These are phyloP conservation scores for Phoma sp. DNA, from an alignment of 2,329 filamentous ascomycete genomes.

Conservation along the genomic window DNA sequence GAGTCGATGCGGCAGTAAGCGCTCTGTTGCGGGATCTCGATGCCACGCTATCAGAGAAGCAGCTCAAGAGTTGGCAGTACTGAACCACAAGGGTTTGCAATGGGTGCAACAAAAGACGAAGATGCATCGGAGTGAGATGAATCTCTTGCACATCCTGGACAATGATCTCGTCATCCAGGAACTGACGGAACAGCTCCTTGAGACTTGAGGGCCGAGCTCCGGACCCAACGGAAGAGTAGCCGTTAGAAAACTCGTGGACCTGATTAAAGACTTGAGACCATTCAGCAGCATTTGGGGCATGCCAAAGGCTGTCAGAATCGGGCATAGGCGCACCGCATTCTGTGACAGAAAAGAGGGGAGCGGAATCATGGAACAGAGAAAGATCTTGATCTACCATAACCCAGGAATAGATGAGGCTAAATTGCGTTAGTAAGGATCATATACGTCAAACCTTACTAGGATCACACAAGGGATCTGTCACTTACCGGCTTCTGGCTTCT, in stretches of 20 bases:
- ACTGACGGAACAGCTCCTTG: slow-evolving; percentile 70
- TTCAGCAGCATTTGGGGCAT: slow-evolving; percentile 61
- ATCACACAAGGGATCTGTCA: slow-evolving; percentile 22
- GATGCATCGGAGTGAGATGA: slow-evolving; percentile 61
- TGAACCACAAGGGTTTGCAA: slow-evolving; percentile 70
- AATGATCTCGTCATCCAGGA: slow-evolving; percentile 68
- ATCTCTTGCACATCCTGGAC: slow-evolving; percentile 54
- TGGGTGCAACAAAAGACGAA: slow-evolving; percentile 72
- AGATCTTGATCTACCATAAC: slow-evolving; percentile 74
- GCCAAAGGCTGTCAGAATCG: slow-evolving; percentile 67
- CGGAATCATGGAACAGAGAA: slow-evolving; percentile 49
- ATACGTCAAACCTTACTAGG: slow-evolving; percentile 27
- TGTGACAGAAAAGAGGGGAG: slow-evolving; percentile 64
- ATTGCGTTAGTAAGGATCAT: slow-evolving; percentile 27
- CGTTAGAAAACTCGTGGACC: slow-evolving; percentile 61
- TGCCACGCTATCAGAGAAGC: slow-evolving; percentile 64
- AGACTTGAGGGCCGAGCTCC: slow-evolving; percentile 64
- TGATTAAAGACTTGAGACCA: slow-evolving; percentile 67
- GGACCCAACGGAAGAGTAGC: slow-evolving; percentile 60
- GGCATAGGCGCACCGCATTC: slow-evolving; percentile 71
- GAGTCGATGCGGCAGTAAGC: slow-evolving; percentile 65
- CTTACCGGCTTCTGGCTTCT: slow-evolving; percentile 67
- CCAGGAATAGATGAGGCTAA: slow-evolving; percentile 74
- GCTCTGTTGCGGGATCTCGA: slow-evolving; percentile 56
- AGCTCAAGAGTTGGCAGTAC: slow-evolving; percentile 68